These are phyloP conservation scores for Botrytis hyacinthi DNA, from an alignment of 2,329 filamentous ascomycete species.

Conservation along the genomic window DNA sequence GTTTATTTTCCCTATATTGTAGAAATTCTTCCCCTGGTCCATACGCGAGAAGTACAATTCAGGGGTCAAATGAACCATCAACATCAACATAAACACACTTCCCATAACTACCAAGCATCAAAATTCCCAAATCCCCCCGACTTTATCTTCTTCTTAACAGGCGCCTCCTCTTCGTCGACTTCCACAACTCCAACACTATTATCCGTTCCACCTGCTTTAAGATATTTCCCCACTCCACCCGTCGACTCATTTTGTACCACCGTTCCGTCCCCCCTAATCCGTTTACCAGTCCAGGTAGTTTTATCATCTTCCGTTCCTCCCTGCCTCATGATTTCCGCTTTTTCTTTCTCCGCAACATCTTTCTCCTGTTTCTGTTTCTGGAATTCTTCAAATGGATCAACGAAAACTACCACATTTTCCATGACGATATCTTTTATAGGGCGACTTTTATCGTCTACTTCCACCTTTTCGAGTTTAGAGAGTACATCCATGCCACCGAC, in stretches of 20 bases:
- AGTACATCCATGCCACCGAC: constrained; percentile 74
- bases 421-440: constrained; percentile 79
- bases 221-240: constrained; percentile 72
- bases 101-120: constrained; percentile 68
- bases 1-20: background rate
- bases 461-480: constrained; percentile 71
- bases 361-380: constrained; percentile 67
- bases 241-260: constrained; percentile 47
- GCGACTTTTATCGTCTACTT: constrained; percentile 71
- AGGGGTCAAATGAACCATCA: background rate
- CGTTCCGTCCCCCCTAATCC: constrained; percentile 67
- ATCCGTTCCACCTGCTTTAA: constrained; percentile 57
- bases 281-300: constrained; percentile 94
- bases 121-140: constrained; percentile 89
- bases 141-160: constrained; percentile 77
- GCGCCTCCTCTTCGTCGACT: constrained; percentile 68
- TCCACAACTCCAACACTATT: constrained; percentile 49
- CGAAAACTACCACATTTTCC: constrained; percentile 77
- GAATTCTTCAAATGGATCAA: constrained; percentile 96
- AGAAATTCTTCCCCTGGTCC: background rate
- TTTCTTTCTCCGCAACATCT: constrained; percentile 56
- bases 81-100: background rate
- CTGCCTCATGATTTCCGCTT: constrained; percentile 58
- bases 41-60: background rate
- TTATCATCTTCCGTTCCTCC: constrained; percentile 84